Base-by-base conservation (phyloP, 495 filamentous ascomycete species). In the Aspergillus baeticus region DNA sequence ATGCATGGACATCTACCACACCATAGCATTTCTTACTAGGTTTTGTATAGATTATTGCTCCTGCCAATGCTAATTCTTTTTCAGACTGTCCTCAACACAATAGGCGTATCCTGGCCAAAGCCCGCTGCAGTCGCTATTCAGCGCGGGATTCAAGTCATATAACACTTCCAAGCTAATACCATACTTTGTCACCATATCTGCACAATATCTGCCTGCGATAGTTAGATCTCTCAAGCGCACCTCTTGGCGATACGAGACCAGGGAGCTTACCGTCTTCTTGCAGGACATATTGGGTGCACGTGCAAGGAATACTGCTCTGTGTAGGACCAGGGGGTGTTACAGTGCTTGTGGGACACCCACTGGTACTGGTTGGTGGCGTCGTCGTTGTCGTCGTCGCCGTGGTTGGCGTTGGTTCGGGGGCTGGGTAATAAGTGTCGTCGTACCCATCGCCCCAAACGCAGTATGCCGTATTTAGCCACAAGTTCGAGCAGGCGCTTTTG, bases 41-140 rank as follows among this genome's bases (percentile, higher is more conserved):
- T n/a, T n/a, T n/a, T n/a, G n/a, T n/a, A n/a, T n/a, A n/a, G n/a
- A n/a, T n/a, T n/a, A n/a, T n/a, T n/a, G n/a, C n/a, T n/a, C n/a
- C n/a, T n/a, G n/a, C n/a, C n/a, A n/a, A n/a, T n/a, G 22, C 21
- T 47, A 29, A 39, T n/a, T 39, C 6, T 39, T 10, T n/a, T 10
- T 10, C 4, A n/a, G 14, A 45, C 1, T 38, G 4, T 14, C 49
- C 21, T 15, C 35, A 33, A 52, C 20, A 18, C 50, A 52, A 11
- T 42, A 42, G 5, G 36, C 22, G 17, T 52, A 52, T 1, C 20
- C 23, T 1, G 37, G 37, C 51, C 51, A 54, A 2, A 54, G 11
- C 17, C 39, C 39, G 17, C 51, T 54, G 15, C 51, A 54, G 20
- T 54, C 41, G 1, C 39, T 41, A 36, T 45, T 45, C 29, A 37